Base-by-base conservation (phyloP, 495 filamentous ascomycete genomes). In the Clavariopsis aquatica region DNA sequence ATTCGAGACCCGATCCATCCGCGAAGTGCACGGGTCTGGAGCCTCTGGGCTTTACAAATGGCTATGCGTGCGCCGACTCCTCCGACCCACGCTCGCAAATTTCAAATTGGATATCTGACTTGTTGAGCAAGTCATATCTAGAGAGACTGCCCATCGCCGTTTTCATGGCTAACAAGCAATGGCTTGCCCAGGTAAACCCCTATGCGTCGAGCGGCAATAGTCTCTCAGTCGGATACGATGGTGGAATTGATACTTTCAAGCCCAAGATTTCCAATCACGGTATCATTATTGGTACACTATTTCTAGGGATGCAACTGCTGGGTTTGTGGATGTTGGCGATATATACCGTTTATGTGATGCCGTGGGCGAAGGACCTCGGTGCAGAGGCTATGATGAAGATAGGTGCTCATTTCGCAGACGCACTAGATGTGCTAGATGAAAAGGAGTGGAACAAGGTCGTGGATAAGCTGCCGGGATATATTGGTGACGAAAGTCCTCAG, bases 401-500 rank as follows among this genome's bases (percentile, higher is more conserved):
- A 9, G 59, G 59, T 1, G 49, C 34, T 22, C 49, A n/a, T 23
- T 55, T 52, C 38, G 49, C 46, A n/a, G 24, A 52, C 1, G 26
- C 20, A 20, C 31, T 54, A 6, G 20, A 24, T 19, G 45, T 22
- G n/a, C 10, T 20, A 19, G 45, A 36, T 7, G 26, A 23, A 24
- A 38, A 22, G 17, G 17, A 13, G 46, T 61, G 46, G 59, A 46
- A 55, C 17, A 12, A 29, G 22, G 49, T 23, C 2, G 10, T 45
- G 10, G 34, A 29, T 22, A n/a, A 13, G 19, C 38, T 53, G 31
- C 49, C 59, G 2, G 59, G 59, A 17, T 62, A 6, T 34, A 46
- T 62, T 62, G 59, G 59, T 24, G 59, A 53, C 47, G 49, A 29
- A 29, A 62, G 17, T 24, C 49, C 49, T 12, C 24, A 47, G 3